A percentile compares a stretch with the other conserved stretches of the same genome.
These are phyloP conservation scores for Candida khao-thaluensis DNA, from an alignment of 805 yeast species.

Conservation along the genomic window DNA sequence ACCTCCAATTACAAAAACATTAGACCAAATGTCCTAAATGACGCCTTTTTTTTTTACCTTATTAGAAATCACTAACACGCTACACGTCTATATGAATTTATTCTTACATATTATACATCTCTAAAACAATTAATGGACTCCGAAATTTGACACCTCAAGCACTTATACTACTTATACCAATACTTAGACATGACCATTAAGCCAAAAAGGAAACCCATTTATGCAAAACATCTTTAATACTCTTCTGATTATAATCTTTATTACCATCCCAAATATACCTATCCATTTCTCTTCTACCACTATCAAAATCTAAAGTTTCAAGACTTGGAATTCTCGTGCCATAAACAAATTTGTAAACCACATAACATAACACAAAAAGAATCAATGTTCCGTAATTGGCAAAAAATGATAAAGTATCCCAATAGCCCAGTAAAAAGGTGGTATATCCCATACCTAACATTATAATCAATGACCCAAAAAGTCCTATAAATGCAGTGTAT, in stretches of 20 bases:
- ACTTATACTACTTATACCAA: no score
- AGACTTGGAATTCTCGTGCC: slow-evolving; percentile 66
- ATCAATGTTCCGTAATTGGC: slow-evolving; percentile 64
- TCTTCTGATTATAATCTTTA: slow-evolving; percentile 36
- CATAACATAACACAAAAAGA: slow-evolving; percentile 49
- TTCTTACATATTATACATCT: not conserved
- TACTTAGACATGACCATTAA: no score
- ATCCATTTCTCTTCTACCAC: slow-evolving; percentile 83
- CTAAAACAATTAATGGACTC: no score
- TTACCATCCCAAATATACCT: slow-evolving; percentile 81
- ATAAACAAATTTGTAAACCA: slow-evolving; percentile 55
- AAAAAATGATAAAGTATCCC: slow-evolving; percentile 63
- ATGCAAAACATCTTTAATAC: slow-evolving; percentile 30
- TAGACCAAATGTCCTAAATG: no score
- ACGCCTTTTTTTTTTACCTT: no score
- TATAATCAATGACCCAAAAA: slow-evolving; percentile 51
- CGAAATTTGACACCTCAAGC: no score
- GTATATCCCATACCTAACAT: slow-evolving; percentile 61
- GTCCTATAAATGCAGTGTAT: slow-evolving; percentile 60
- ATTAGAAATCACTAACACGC: not conserved
- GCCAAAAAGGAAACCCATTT: slow-evolving; percentile 37
- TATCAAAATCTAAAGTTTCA: slow-evolving; percentile 76
- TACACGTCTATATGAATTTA: not conserved
- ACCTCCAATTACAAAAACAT: no score
- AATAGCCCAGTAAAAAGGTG: slow-evolving; percentile 54